These are phyloP conservation scores for Arthrobotrys pseudoclavata DNA, from an alignment of 2,329 filamentous ascomycete genomes.

Conservation along the genomic window DNA sequence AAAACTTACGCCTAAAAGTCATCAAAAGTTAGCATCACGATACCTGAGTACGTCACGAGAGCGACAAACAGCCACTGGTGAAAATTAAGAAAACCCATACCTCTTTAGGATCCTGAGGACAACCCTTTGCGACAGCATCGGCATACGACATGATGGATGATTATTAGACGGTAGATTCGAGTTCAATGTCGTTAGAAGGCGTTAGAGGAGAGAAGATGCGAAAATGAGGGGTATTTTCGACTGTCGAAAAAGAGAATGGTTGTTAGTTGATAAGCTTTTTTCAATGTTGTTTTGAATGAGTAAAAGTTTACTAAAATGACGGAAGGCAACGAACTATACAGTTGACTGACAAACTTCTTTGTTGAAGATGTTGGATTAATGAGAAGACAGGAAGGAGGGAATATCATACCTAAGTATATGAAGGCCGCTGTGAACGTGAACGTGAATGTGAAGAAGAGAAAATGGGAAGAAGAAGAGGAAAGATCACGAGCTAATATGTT, in stretches of 20 bases:
- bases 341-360: neutral
- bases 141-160: conserved; percentile 45
- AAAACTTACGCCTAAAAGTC: conserved; percentile 37
- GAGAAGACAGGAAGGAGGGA: neutral
- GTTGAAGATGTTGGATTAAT: neutral
- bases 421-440: conserved; percentile 6
- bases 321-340: neutral
- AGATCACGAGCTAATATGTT: conserved; percentile 44
- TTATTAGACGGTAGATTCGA: neutral
- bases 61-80: neutral
- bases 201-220: conserved; percentile 18
- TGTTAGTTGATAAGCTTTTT: conserved; percentile 1
- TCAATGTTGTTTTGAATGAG: neutral
- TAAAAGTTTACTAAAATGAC: conserved; percentile 9
- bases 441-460: neutral
- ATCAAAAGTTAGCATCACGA: conserved; percentile 14
- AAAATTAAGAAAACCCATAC: conserved; percentile 22
- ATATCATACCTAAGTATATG: conserved; percentile 1
- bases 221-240: conserved; percentile 35
- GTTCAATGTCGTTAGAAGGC: neutral
- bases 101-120: conserved; percentile 56
- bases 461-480: conserved; percentile 14
- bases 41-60: neutral
- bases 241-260: neutral
- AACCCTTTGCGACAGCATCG: conserved; percentile 45